Evolutionary conservation across 2,329 filamentous ascomycete species (phyloP), one percentile per base, ranked within the genome.

Genomic region (Sodiomyces alkalinus): DNA sequence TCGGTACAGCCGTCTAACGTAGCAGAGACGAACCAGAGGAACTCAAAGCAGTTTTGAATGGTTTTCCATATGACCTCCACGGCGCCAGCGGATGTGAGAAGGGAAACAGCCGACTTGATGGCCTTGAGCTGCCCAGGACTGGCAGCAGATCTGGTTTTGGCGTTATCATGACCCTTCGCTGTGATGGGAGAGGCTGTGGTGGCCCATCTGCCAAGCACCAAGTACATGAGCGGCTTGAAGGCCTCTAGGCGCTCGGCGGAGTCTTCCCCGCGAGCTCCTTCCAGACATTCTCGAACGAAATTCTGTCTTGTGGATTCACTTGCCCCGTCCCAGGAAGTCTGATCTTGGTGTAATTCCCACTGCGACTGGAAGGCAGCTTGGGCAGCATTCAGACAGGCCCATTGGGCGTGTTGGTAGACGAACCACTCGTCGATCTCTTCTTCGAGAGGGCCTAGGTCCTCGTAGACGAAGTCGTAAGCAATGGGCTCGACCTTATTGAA

Each of bases 401-500:
- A 80, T 48, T 96, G 86, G 52, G 80, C 80, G 36, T 83, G 75
- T 41, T 80, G 79, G 53, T 96, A 94, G 29, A 78, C 74, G 53
- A 98, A 98, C 90, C 90, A 98, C 56, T 98, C 90, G 48, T 96
- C 83, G 26, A 98, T 64, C 58, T 98, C 90, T 38, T 90, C 82
- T 12, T 80, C 73, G 41, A 92, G 77, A 1, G 72, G 60, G 14
- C 76, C 74, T 31, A 68, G 67, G 50, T 87, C 80, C 16, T 68
- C 59, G 55, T 87, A 87, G 37, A 69, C 70, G 48, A 93, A 98
- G 35, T 90, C 85, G 59, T 98, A 98, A 8, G 74, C 72, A 23
- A 67, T 61, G 27, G 77, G 68, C 39, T 85, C 79, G 28, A 63
- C 48, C 37, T 69, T 71, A 11, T 78, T 78, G 40, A 82, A 73